These are phyloP conservation scores for Schwanniomyces vanrijiae DNA, from an alignment of 805 yeast species.

Conservation along the genomic window DNA sequence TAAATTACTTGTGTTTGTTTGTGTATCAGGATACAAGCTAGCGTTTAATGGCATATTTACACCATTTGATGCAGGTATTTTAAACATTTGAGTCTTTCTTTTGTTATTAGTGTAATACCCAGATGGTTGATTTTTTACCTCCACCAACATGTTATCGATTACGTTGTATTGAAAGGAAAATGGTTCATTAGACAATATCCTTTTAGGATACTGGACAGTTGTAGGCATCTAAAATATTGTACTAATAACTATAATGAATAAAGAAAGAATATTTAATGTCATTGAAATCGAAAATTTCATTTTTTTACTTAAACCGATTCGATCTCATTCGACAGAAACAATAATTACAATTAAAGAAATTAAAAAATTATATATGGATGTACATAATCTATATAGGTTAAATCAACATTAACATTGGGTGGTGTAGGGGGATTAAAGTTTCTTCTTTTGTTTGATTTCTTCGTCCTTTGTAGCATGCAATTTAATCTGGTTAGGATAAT, in stretches of 20 bases:
- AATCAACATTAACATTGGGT: not conserved
- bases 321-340: not conserved
- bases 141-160: conserved; percentile 31
- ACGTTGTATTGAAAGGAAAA: conserved; percentile 34
- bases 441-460: conserved; percentile 69
- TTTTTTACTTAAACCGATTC: not conserved
- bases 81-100: not conserved
- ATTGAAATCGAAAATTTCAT: not conserved
- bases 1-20: not conserved
- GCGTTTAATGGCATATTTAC: not conserved
- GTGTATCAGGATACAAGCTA: not conserved
- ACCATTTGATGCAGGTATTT: not conserved
- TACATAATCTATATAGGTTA: not conserved
- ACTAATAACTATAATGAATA: not conserved
- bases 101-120: conserved; percentile 1
- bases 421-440: conserved; percentile 9
- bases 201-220: conserved; percentile 16
- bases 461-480: conserved; percentile 84
- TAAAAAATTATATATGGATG: not conserved
- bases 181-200: conserved; percentile 27
- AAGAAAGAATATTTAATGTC: not conserved
- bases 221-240: not conserved
- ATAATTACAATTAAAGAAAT: not conserved
- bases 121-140: conserved; percentile 32
- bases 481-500: conserved; percentile 72